Evolutionary conservation across 2,329 filamentous ascomycete genomes (phyloP), one percentile per base, ranked within the genome.

Genomic region (Colletotrichum costaricense): DNA sequence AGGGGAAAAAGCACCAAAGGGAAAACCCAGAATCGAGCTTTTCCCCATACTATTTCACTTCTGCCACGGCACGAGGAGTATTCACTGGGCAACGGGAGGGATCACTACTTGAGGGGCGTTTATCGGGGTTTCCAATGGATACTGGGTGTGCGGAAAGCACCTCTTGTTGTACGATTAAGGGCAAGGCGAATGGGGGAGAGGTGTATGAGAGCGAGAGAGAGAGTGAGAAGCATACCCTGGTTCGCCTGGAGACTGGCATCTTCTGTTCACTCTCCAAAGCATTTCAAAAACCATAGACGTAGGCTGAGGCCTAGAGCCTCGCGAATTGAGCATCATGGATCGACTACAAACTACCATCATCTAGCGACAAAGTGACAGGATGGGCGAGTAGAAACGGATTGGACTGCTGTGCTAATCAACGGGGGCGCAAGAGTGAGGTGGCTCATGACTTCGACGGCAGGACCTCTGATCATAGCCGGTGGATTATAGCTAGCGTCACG

Each of bases 161-260:
- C 67, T 70, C 56, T 65, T 70, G 64, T 60, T 67, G 70, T 73
- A 73, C 67, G 67, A 73, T 66, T 70, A 73, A 24, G 54, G 30
- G 19, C 19, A 49, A 57, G 67, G 67, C 54, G 67, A 59, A 28
- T 28, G 19, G 33, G 62, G 35, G 28, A 26, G 42, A 69, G 24
- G 46, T 49, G 42, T 11, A 49, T 9, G 42, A 22, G 52, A 14
- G 59, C 58, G 64, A 69, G 16, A 28, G 30, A 11, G 30, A 14
- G 54, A 12, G 33, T 35, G 33, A 49, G 60, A 52, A 35, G 67
- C 70, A 65, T 60, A 57, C 38, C 28, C 70, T 55, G 46, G 33
- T 55, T 57, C 46, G 69, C 59, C 59, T 11, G 33, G 35, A 38
- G 66, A 52, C 60, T 38, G 49, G 46, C 67, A 66, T 70, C 64